Percentiles rank a stretch among this genome's conserved stretches.
These are phyloP conservation scores for Cercospora berteroae DNA, from an alignment of 2,329 filamentous ascomycete species.

Conservation along the genomic window DNA sequence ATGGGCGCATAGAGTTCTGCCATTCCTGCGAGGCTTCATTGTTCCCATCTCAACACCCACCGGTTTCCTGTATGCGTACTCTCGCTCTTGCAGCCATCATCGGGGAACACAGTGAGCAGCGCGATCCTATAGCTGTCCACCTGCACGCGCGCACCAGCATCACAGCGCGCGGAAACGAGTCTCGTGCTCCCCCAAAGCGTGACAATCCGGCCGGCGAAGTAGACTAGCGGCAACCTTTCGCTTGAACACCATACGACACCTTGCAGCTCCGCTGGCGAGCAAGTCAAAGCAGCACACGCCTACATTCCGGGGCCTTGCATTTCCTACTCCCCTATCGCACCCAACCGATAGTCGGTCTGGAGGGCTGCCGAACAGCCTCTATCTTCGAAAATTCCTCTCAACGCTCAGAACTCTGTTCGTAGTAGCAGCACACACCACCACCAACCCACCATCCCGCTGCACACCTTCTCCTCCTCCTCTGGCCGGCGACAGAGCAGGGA, in stretches of 20 bases:
- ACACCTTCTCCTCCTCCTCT: slow-evolving; percentile 59
- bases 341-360: slow-evolving; percentile 11
- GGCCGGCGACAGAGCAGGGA: slow-evolving; percentile 42
- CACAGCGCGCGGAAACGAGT: background rate
- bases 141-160: background rate
- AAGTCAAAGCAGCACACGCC: background rate
- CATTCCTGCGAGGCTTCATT: background rate
- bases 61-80: background rate
- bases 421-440: slow-evolving; percentile 5
- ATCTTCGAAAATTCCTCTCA: slow-evolving; percentile 7
- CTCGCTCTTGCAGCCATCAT: background rate
- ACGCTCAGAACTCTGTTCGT: slow-evolving; percentile 6
- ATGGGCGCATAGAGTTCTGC: background rate
- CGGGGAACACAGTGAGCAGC: background rate
- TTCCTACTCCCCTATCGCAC: background rate
- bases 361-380: slow-evolving; percentile 14
- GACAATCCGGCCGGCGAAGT: background rate
- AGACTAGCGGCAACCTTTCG: background rate
- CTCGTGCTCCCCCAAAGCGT: background rate
- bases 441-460: slow-evolving; percentile 66
- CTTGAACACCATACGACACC: slow-evolving; percentile 5
- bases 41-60: background rate
- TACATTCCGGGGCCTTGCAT: slow-evolving; percentile 2
- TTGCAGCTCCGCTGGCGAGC: slow-evolving; percentile 1
- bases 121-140: background rate